Conservation (phyloP, 1,139 yeast genomes). For the Geotrichum europaeum region DNA sequence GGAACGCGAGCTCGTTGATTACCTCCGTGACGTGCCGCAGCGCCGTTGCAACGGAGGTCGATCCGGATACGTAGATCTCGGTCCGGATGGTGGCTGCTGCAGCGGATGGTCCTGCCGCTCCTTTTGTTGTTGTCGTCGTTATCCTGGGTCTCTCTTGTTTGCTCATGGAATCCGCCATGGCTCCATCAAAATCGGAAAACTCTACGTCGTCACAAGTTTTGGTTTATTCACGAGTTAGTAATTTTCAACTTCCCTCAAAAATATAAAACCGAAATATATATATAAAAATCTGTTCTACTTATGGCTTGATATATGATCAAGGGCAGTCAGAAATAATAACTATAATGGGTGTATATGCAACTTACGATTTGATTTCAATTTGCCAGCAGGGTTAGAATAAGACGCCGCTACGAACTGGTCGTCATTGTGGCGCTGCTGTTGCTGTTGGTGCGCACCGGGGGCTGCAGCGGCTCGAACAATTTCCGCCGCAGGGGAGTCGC, state of each 20-base stretch:
- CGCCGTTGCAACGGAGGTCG: slow-evolving; percentile 12
- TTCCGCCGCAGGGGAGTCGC: no score
- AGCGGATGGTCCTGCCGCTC: background rate
- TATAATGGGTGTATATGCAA: no score
- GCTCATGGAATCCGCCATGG: background rate
- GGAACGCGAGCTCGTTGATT: slow-evolving; percentile 20
- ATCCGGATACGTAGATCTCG: slow-evolving; percentile 14
- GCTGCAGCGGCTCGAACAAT: no score
- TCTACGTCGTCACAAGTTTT: background rate
- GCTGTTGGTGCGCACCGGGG: no score
- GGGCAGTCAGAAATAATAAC: no score
- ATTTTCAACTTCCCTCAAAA: background rate
- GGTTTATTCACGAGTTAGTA: background rate
- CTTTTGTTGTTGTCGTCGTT: background rate
- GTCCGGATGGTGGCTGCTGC: background rate
- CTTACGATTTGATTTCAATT: no score
- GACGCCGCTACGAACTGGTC: no score
- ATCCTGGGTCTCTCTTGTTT: background rate
- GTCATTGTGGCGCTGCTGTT: no score
- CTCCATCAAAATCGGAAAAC: background rate
- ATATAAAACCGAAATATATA: background rate
- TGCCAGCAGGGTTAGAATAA: no score
- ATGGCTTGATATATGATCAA: no score
- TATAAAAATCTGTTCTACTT: background rate
- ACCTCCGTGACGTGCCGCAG: slow-evolving; percentile 7